These are phyloP conservation scores for Neocucurbitaria cava DNA, from an alignment of 2,329 filamentous ascomycete genomes.

Conservation along the genomic window DNA sequence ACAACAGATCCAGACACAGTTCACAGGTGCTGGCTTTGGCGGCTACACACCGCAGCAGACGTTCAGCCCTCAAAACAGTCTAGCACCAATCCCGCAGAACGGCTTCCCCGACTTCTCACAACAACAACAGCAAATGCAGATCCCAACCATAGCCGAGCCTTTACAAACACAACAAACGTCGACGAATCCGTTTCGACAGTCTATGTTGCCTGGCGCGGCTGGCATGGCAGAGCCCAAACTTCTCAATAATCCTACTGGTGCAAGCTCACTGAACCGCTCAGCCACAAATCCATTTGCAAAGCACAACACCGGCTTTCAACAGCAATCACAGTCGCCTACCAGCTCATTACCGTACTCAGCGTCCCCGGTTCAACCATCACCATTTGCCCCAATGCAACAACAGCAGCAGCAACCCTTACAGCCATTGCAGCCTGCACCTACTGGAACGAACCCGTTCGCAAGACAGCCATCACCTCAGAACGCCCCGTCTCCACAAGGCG, in stretches of 20 bases:
- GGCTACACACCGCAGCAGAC: conserved; percentile 76
- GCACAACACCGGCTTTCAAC: conserved; percentile 47
- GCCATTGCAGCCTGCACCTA: conserved; percentile 64
- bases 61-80: conserved; percentile 51
- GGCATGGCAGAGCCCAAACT: conserved; percentile 36
- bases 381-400: conserved; percentile 47
- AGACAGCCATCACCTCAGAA: conserved; percentile 57
- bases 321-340: conserved; percentile 33
- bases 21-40: conserved; percentile 82
- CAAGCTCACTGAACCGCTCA: conserved; percentile 61
- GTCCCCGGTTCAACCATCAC: conserved; percentile 38
- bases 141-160: conserved; percentile 46
- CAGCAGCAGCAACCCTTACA: conserved; percentile 48
- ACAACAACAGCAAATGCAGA: conserved; percentile 44
- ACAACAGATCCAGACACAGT: conserved; percentile 62
- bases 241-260: conserved; percentile 40
- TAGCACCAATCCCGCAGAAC: conserved; percentile 59
- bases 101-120: conserved; percentile 55
- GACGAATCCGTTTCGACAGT: conserved; percentile 94
- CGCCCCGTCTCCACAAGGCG: conserved; percentile 36
- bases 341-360: conserved; percentile 36
- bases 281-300: conserved; percentile 90
- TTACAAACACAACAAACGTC: conserved; percentile 62
- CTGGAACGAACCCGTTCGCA: conserved; percentile 76
- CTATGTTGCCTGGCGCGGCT: conserved; percentile 67